Percentiles rank a stretch among this genome's conserved stretches.
These are phyloP conservation scores for Bolboschoenoplectus hybrid DNA, from an alignment of 202 grass and related monocot genomes.

Conservation along the genomic window DNA sequence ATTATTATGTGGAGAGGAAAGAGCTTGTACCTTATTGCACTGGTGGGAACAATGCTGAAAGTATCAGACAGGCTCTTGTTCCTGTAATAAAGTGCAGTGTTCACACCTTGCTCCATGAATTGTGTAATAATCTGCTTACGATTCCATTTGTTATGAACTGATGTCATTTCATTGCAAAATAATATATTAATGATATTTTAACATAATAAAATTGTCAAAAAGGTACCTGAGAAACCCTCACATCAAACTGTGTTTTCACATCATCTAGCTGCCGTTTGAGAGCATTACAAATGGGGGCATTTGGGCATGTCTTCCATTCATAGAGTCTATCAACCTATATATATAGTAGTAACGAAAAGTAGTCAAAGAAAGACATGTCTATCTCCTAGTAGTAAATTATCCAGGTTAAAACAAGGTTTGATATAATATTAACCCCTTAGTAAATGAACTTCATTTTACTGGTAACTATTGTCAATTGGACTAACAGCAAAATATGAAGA, in stretches of 20 bases:
- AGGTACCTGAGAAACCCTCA: constrained; percentile 47
- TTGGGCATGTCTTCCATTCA: constrained; percentile 58
- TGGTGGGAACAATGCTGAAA: constrained; percentile 55
- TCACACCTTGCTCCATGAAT: constrained; percentile 52
- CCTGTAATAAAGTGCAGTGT: constrained; percentile 50
- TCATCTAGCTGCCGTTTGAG: constrained; percentile 44
- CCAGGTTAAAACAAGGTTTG: not conserved
- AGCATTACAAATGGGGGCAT: constrained; percentile 49
- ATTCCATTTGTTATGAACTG: not conserved
- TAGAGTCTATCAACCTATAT: constrained; percentile 96
- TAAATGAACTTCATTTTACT: not conserved
- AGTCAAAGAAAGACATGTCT: not conserved
- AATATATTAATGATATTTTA: not conserved
- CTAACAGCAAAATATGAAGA: not conserved
- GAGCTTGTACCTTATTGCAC: constrained; percentile 49
- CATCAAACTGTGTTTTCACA: constrained; percentile 48
- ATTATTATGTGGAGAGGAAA: not conserved
- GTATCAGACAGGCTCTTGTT: constrained; percentile 46
- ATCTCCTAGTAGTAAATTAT: not conserved
- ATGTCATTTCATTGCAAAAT: not conserved
- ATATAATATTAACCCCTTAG: not conserved
- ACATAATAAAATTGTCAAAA: not conserved
- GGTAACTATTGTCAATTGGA: not conserved
- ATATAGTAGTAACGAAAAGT: not conserved
- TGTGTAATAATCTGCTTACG: constrained; percentile 46